These are phyloP conservation scores for Tuber brumale DNA, from an alignment of 495 filamentous ascomycete species.

Conservation along the genomic window DNA sequence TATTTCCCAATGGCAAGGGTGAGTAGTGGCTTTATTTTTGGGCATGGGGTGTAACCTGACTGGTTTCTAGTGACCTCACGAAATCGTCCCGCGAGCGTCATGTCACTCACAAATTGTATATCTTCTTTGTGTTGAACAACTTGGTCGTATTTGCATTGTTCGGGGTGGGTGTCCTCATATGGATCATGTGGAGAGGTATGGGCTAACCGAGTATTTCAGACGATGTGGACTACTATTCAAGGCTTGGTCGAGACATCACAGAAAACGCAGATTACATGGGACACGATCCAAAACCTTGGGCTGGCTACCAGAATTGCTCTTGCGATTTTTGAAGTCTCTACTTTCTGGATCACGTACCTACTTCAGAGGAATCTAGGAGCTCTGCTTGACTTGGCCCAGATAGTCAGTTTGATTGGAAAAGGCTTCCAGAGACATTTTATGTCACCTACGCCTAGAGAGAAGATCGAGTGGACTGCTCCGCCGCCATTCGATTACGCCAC, in stretches of 20 bases:
- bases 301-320: conserved; percentile 38
- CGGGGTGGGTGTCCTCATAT: conserved; percentile 40
- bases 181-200: neutral
- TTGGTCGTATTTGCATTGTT: conserved; percentile 90
- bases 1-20: conserved; percentile 41
- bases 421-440: conserved; percentile 77
- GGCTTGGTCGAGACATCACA: conserved; percentile 20
- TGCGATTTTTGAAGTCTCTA: conserved; percentile 67
- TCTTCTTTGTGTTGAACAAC: conserved; percentile 98
- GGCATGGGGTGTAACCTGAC: conserved; percentile 53
- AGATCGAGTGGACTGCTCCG: conserved; percentile 90
- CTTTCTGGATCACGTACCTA: conserved; percentile 91
- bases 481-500: conserved; percentile 88
- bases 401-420: conserved; percentile 70
- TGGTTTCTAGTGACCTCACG: conserved; percentile 69
- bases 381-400: conserved; percentile 78
- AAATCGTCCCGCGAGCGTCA: conserved; percentile 92
- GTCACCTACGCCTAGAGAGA: conserved; percentile 79
- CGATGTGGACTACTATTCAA: conserved; percentile 33
- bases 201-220: conserved; percentile 11
- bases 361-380: conserved; percentile 89
- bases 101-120: conserved; percentile 82
- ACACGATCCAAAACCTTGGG: conserved; percentile 14
- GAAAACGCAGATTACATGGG: conserved; percentile 39
- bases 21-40: neutral